Base-by-base conservation (phyloP, 2,329 filamentous ascomycete species). In the Ophiostoma perfectum region DNA sequence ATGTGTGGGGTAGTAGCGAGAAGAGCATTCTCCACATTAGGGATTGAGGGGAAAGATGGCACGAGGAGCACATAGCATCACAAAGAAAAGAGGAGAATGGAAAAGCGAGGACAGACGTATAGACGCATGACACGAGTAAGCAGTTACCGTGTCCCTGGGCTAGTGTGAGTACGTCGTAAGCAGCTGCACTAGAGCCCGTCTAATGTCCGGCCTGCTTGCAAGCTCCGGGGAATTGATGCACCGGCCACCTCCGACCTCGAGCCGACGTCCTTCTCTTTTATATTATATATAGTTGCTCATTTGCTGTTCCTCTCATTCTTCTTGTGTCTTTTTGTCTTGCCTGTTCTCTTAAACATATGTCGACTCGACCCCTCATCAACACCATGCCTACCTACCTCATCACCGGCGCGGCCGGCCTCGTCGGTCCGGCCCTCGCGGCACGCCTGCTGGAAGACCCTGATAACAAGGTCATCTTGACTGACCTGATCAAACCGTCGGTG, bases 401-500 rank as follows among this genome's bases (percentile, higher is more conserved):
- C 68, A 78, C 77, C 6, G 77, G 77, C 58, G 76, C 76, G 12
- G 75, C 74, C 55, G 77, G 77, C 66, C 74, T 78, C 69, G 73
- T 78, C 68, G 77, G 77, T n/a, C 72, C 75, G 9, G 72, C 78
- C 38, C 76, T 81, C 64, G 78, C 79, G 27, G 68, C 73, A 47
- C 78, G 77, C 18, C 79, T 81, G 7, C 77, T 81, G n/a, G 72
- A 78, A 68, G 75, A 78, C 66, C 75, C 78, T 8, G 71, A 73
- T 2, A 80, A 81, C 74, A 74, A 75, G 44, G 74, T 81, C 2
- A 68, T 80, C 39, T 75, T 82, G 11, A 86, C 85, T 14, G 87
- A 89, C 74, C 79, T 89, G 47, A 78, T 83, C 60, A 77, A 82
- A 66, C 84, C 84, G 18, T 78, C 80, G 0, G 76, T 86, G 2